Evolutionary conservation across 176 grass and related monocot genomes (phyloP), one percentile per base, ranked within the genome.

Genomic region (Oryza glaberrima): DNA sequence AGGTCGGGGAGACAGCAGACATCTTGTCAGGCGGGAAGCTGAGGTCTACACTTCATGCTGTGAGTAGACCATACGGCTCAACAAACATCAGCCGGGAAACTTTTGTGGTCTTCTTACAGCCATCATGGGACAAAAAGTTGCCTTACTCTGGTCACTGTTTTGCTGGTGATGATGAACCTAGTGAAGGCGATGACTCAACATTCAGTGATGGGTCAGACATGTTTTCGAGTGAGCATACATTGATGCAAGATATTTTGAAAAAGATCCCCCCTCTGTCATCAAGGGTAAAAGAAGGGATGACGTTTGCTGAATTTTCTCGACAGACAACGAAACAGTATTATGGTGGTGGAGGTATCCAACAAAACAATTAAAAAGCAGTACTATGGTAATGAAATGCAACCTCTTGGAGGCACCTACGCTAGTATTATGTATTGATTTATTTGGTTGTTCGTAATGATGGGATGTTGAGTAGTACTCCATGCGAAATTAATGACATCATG

Each of bases 281-380:
- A 15, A 88, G 93, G 67, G 81, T 95, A n/a, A 93, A 79, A 83
- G 81, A 95, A 70, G 96, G 91, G 70, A 95, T 98, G 96, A 94
- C 91, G 34, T 98, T 98, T 90, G 89, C 93, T 9, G 93, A 95
- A 34, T 95, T 98, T 82, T 98, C 96, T 48, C 80, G 74, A 67
- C 93, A 98, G 63, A 98, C 96, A 63, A 98, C 96, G 5, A 95
- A 92, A 70, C 96, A 76, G 87, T 98, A 98, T 76, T 98, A 95
- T 75, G 85, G 95, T 73, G 77, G 82, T 49, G 86, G 87, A 48
- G 96, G 96, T 10, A 87, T 86, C 41, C 93, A 98, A 86, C 84
- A 89, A 7, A 94, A 78, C 10, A 82, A 74, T 78, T 93, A 43
- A 85, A 20, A 16, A 61, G 26, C 52, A 66, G 52, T 25, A 26